Evolutionary conservation across 2,329 filamentous ascomycete species (phyloP), one percentile per base, ranked within the genome.

Genomic region (Diplodia scrobiculata): DNA sequence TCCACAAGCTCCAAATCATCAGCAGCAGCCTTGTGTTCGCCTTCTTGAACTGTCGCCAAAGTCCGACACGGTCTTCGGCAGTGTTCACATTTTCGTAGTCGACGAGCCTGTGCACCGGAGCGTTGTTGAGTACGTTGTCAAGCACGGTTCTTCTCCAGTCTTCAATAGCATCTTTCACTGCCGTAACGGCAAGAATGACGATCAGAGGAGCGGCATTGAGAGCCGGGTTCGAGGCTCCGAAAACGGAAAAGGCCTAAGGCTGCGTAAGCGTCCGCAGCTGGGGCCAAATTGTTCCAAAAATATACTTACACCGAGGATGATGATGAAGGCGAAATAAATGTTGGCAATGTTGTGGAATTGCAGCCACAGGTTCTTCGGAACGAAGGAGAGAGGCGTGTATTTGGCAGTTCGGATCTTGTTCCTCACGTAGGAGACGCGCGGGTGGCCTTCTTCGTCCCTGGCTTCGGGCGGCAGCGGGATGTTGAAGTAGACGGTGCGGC

Each of bases 321-420:
- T 93, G 73, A 94, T 86, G 80, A 98, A 97, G 72, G 98, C 83
- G 84, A 99, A 99, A 81, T 98, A 99, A 64, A 98, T 89, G 78
- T 99, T 99, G 75, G 95, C 95, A 73, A 99, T 90, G 75, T 98
- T 98, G 80, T 99, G 94, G 76, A 99, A 98, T 79, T 99, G 96
- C 70, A 96, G 91, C 87, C 89, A 99, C 74, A 99, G 76, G 79
- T 99, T 98, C 82, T 98, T 98, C 14, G 95, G 95, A 32, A 99
- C 79, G 79, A 99, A 99, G 68, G 91, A 96, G 69, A 99, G 79
- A 9, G 96, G 90, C 7, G 95, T 99, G 78, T 99, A 99, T 80
- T 98, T 99, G 67, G 95, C 91, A 2, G 95, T 99, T 72, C 96
- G 86, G 77, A 99, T 97, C 84, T 99, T 99, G 83, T 99, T 99